A percentile compares a stretch with the other conserved stretches of the same genome.
Evolutionary conservation across 2,329 filamentous ascomycete genomes (phyloP).

Genomic region (Nothomitra cinnamomea): DNA sequence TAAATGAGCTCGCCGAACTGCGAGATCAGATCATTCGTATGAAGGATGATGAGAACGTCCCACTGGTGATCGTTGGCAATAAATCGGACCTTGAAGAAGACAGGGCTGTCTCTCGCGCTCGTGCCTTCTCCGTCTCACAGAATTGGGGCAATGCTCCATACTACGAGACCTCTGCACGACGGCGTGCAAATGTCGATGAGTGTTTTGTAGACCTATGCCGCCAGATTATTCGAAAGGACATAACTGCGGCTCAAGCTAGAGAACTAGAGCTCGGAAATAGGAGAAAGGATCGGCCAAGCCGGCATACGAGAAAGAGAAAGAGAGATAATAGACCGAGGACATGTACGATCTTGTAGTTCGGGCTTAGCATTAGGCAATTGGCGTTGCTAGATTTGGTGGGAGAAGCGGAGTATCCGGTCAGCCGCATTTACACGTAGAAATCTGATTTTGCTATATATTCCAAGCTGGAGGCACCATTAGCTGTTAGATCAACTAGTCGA

Average conservation of each 20-base stretch:
- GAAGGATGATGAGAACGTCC: slow-evolving; percentile 72
- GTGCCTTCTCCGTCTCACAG: slow-evolving; percentile 72
- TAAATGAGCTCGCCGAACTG: slow-evolving; percentile 63
- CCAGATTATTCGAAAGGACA: slow-evolving; percentile 62
- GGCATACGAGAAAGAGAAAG: not conserved
- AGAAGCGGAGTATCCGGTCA: not conserved
- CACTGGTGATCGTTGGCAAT: slow-evolving; percentile 83
- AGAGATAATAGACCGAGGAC: not conserved
- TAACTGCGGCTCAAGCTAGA: not conserved
- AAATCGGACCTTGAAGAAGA: slow-evolving; percentile 83
- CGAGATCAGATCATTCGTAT: slow-evolving; percentile 83
- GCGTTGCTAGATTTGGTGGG: not conserved
- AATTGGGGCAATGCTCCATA: slow-evolving; percentile 76
- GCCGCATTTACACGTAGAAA: slow-evolving; percentile 1
- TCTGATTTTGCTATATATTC: not conserved
- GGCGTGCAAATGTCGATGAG: slow-evolving; percentile 76
- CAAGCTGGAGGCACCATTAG: too few species aligned
- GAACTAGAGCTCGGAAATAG: not conserved
- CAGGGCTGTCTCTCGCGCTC: slow-evolving; percentile 57
- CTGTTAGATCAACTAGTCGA: too few species aligned
- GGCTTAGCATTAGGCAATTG: not conserved
- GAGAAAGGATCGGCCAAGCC: not conserved
- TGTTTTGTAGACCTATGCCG: slow-evolving; percentile 73
- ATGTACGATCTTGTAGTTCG: slow-evolving; percentile 3
- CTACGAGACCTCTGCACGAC: slow-evolving; percentile 75